Evolutionary conservation across 2,329 filamentous ascomycete species (phyloP), one percentile per base, ranked within the genome.

Genomic region (Hymenoscyphus albidus): DNA sequence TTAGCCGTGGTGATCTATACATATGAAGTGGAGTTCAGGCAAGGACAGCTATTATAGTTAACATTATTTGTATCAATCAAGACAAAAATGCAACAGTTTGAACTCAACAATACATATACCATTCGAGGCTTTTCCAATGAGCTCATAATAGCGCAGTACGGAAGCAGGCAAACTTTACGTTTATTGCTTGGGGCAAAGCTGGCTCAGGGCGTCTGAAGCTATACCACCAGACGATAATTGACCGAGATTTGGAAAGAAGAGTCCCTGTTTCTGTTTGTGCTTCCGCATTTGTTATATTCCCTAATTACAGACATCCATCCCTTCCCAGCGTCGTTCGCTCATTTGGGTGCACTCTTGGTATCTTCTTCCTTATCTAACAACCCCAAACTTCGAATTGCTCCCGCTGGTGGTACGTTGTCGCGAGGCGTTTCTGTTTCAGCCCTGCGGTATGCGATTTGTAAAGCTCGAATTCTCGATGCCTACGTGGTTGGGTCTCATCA

Each of bases 381-480:
- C 56, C 94, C 94, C 68, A 98, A 78, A 77, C 90, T 93, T 78
- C 92, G 85, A 83, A 98, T 96, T 81, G 95, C 87, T 66, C 91
- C 92, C 5, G 91, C 90, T 69, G 86, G 93, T 66, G 92, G 92
- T 65, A 87, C 89, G 74, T 92, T 88, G 76, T 95, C 91, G 80
- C 91, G 86, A 68, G 90, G 85, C 72, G 89, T 88, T 72, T 89
- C 83, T 64, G 88, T 84, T 78, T 92, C 88, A 64, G 88, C 85
- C 80, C 92, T 92, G 77, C 92, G 88, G 79, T 93, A 96, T 62
- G 93, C 94, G 64, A 84, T 83, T 81, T 97, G 93, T 70, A 98
- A 84, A 67, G 88, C 87, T 76, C 85, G 82, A 67, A 90, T 87
- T 81, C 93, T 89, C 62, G 91, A 87, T 74, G 88, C 89, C 94